Conservation (phyloP, 805 yeast species). For the Nakazawaea ishiwadae region DNA sequence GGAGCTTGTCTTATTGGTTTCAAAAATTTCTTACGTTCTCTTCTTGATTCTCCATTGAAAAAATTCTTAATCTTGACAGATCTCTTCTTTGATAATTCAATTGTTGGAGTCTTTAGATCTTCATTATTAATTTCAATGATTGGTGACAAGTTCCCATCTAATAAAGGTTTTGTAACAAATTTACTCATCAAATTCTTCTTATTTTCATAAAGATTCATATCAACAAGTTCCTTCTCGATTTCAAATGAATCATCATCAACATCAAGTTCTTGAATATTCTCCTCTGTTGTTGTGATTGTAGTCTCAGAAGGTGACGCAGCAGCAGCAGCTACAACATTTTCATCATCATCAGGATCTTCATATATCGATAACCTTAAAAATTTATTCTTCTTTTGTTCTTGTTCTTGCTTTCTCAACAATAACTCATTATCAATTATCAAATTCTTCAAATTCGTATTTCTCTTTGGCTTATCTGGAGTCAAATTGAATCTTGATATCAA, state of each 20-base stretch:
- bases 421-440: slow-evolving; percentile 3
- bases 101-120: too few relatives aligned
- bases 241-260: too few relatives aligned
- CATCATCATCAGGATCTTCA: slow-evolving; percentile 13
- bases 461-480: slow-evolving; percentile 5
- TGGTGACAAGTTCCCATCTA: background rate
- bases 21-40: background rate
- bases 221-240: slow-evolving; percentile 6
- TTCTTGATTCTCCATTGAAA: slow-evolving; percentile 4
- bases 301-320: too few relatives aligned
- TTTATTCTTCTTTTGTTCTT: slow-evolving; percentile 1
- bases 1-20: slow-evolving; percentile 9
- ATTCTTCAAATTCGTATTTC: background rate
- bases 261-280: slow-evolving; percentile 6
- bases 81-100: background rate
- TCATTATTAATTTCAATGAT: background rate
- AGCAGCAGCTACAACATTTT: slow-evolving; percentile 2
- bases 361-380: slow-evolving; percentile 13
- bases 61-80: slow-evolving; percentile 6
- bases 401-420: background rate
- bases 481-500: slow-evolving; percentile 1
- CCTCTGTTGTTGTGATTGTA: background rate
- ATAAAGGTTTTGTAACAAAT: slow-evolving; percentile 4
- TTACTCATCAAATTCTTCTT: background rate
- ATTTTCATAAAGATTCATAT: slow-evolving; percentile 10